phyloP scores from a whole-genome alignment of 306 rosid species.

The Trifolium repens region DNA sequence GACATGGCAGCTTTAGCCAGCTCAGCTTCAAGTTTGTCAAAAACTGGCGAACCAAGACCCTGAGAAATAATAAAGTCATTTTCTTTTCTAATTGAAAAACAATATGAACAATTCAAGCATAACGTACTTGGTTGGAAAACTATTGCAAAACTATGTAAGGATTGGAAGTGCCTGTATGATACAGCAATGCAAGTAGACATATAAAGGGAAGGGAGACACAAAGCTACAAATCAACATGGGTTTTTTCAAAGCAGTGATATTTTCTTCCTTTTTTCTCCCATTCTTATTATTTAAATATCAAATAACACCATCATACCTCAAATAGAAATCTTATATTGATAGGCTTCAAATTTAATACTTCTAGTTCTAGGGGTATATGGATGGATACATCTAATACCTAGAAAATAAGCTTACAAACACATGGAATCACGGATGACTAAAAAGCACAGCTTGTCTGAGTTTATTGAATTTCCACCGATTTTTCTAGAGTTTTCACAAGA shows the following conservation, averaged over 20 bases:
- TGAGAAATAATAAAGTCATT: slow-evolving; percentile 46
- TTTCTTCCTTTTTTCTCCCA: slow-evolving; percentile 22
- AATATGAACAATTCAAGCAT: slow-evolving; percentile 12
- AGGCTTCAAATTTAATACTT: slow-evolving; percentile 11
- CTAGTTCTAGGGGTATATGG: slow-evolving; percentile 16
- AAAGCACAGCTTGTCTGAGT: slow-evolving; percentile 26
- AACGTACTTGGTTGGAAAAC: background rate
- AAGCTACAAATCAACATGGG: slow-evolving; percentile 17
- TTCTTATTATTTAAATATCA: slow-evolving; percentile 30
- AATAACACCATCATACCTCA: slow-evolving; percentile 31
- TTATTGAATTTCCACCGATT: slow-evolving; percentile 14
- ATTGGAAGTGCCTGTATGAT: slow-evolving; percentile 17
- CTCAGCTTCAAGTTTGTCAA: slow-evolving; percentile 98
- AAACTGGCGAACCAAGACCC: slow-evolving; percentile 99
- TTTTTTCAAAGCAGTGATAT: slow-evolving; percentile 23
- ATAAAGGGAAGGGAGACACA: slow-evolving; percentile 6
- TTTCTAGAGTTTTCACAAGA: slow-evolving; percentile 29
- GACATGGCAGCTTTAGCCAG: slow-evolving; percentile 93
- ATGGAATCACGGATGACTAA: background rate
- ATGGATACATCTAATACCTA: background rate
- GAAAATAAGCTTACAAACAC: background rate
- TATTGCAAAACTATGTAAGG: background rate
- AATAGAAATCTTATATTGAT: slow-evolving; percentile 15
- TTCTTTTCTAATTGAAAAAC: slow-evolving; percentile 35
- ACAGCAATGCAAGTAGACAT: slow-evolving; percentile 32